These are phyloP conservation scores for Colletotrichum brevisporum DNA, from an alignment of 2,329 filamentous ascomycete genomes.

Conservation along the genomic window DNA sequence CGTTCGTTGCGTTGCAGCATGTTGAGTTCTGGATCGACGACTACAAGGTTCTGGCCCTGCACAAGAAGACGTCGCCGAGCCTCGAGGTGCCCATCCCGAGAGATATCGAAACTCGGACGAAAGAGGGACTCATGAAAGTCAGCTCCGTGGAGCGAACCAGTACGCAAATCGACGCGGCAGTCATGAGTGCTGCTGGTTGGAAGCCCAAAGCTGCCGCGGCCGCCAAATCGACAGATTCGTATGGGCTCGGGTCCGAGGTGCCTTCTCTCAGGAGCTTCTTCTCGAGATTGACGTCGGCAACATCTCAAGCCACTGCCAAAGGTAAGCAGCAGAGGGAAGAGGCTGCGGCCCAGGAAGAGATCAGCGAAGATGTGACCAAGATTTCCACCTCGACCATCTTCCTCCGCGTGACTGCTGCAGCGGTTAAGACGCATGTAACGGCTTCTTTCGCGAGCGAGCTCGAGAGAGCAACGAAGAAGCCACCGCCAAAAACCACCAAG, in stretches of 20 bases:
- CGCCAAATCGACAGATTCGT: slow-evolving; percentile 62
- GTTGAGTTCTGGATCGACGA: slow-evolving; percentile 95
- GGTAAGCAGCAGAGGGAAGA: slow-evolving; percentile 75
- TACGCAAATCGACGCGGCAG: slow-evolving; percentile 91
- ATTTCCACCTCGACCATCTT: slow-evolving; percentile 85
- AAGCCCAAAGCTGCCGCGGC: slow-evolving; percentile 68
- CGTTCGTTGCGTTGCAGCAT: slow-evolving; percentile 89
- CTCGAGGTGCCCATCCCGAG: slow-evolving; percentile 79
- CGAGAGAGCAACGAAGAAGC: slow-evolving; percentile 96
- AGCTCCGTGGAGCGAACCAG: slow-evolving; percentile 85
- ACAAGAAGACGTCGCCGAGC: slow-evolving; percentile 88
- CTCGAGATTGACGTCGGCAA: slow-evolving; percentile 76
- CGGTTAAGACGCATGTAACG: slow-evolving; percentile 82
- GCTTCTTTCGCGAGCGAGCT: slow-evolving; percentile 85
- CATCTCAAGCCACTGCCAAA: slow-evolving; percentile 64
- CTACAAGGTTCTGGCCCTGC: slow-evolving; percentile 82
- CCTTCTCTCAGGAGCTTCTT: slow-evolving; percentile 85
- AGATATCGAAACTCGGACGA: slow-evolving; percentile 85
- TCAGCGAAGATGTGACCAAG: slow-evolving; percentile 80
- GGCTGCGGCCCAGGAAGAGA: slow-evolving; percentile 71
- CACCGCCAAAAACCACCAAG: slow-evolving; percentile 88
- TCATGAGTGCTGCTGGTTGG: slow-evolving; percentile 91
- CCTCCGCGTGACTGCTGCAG: slow-evolving; percentile 87
- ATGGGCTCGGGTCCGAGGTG: slow-evolving; percentile 64
- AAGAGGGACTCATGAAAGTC: slow-evolving; percentile 91